Conservation (phyloP, 305 asterid species). For the Solanum hybrid region DNA sequence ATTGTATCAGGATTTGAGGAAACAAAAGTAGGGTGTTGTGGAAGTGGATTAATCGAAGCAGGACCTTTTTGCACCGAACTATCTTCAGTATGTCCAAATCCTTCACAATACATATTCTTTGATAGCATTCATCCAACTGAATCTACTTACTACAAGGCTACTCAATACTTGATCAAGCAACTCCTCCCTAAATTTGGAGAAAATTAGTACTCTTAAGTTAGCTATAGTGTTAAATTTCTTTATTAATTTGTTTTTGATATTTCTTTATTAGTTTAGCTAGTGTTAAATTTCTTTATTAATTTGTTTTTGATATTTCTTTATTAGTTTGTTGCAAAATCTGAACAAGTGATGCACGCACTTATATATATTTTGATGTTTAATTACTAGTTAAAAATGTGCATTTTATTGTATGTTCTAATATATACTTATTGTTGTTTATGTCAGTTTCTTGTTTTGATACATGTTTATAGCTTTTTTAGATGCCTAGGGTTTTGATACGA, state of each 20-base stretch:
- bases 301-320: not conserved
- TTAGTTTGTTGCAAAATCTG: not conserved
- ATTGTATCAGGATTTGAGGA: not conserved
- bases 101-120: not conserved
- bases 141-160: not conserved
- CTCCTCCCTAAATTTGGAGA: not conserved
- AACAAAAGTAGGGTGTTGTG: slow-evolving; percentile 8
- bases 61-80: not conserved
- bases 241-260: not conserved
- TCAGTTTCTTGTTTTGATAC: not conserved
- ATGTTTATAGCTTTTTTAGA: not conserved
- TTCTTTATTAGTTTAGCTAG: not conserved
- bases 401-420: not conserved
- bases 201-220: not conserved
- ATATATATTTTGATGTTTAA: not conserved
- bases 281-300: not conserved
- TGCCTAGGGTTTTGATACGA: too few species aligned
- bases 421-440: not conserved
- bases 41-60: slow-evolving; percentile 6
- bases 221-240: not conserved
- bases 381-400: not conserved
- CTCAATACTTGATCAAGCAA: not conserved
- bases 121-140: slow-evolving; percentile 8
- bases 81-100: not conserved
- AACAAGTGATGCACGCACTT: not conserved